Conservation (phyloP, 768 basidiomycete species). For the Hydnum rufescens region DNA sequence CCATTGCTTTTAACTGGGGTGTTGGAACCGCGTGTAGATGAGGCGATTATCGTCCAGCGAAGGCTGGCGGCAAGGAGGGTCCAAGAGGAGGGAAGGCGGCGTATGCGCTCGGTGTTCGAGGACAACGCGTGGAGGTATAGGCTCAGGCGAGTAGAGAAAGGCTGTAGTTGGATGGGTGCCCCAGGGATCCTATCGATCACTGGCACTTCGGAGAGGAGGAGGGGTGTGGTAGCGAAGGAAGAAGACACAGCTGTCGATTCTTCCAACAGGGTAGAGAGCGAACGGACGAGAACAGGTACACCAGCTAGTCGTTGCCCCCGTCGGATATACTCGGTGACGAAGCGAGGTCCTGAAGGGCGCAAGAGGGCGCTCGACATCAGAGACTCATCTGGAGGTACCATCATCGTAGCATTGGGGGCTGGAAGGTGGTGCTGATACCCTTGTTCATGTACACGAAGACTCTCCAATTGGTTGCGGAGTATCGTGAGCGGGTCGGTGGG, state of each 20-base stretch:
- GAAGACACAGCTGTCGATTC: neutral
- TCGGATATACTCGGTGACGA: conserved; percentile 6
- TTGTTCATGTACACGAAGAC: neutral
- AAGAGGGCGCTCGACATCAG: neutral
- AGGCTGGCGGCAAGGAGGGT: conserved; percentile 4
- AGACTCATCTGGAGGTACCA: neutral
- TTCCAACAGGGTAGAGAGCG: conserved; percentile 2
- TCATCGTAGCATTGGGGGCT: neutral
- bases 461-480: neutral
- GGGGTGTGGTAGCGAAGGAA: neutral
- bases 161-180: conserved; percentile 9
- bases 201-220: neutral
- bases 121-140: conserved; percentile 8
- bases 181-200: neutral
- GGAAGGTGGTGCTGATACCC: neutral
- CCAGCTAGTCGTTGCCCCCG: conserved; percentile 2
- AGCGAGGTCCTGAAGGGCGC: neutral
- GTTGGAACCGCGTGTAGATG: neutral
- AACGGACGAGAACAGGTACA: conserved; percentile 1
- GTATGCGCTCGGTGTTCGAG: conserved; percentile 5
- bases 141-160: conserved; percentile 5
- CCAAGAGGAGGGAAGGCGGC: conserved; percentile 2
- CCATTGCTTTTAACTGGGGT: neutral
- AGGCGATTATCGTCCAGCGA: conserved; percentile 8
- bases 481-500: neutral